phyloP scores from a whole-genome alignment of 768 basidiomycete species.

The Pisolithus orientalis region DNA sequence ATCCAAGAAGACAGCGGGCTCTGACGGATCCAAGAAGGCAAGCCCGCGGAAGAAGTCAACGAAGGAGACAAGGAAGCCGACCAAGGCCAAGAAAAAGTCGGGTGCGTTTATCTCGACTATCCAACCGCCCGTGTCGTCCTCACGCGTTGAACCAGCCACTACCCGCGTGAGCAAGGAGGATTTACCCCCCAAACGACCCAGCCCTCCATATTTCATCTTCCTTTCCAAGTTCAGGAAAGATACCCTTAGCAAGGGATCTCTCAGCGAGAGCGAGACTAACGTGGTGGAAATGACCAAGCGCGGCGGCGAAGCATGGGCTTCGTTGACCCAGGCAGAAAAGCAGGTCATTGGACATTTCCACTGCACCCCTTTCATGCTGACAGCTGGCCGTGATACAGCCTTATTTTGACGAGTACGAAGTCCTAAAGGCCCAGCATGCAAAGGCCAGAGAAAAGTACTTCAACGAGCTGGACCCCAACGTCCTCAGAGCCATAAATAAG shows the following conservation, averaged over 20 bases:
- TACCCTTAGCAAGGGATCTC: background rate
- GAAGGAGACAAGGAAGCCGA: conserved; percentile 8
- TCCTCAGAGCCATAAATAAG: conserved; percentile 28
- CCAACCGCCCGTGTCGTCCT: background rate
- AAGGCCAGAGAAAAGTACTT: conserved; percentile 25
- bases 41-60: background rate
- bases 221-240: conserved; percentile 9
- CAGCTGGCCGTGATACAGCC: conserved; percentile 11
- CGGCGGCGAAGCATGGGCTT: conserved; percentile 25
- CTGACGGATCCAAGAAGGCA: background rate
- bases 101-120: conserved; percentile 10
- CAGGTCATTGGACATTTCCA: conserved; percentile 20
- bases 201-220: conserved; percentile 22
- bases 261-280: background rate
- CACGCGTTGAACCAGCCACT: conserved; percentile 3
- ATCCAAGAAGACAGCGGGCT: background rate
- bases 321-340: conserved; percentile 28
- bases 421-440: conserved; percentile 11
- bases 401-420: conserved; percentile 17
- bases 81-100: background rate
- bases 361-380: background rate
- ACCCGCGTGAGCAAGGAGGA: conserved; percentile 7
- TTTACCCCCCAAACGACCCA: conserved; percentile 25
- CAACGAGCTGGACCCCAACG: conserved; percentile 8
- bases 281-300: conserved; percentile 10